Evolutionary conservation across 169 alveolate species (phyloP), one percentile per base, ranked within the genome.

Genomic region (Plasmodium vinckei): DNA sequence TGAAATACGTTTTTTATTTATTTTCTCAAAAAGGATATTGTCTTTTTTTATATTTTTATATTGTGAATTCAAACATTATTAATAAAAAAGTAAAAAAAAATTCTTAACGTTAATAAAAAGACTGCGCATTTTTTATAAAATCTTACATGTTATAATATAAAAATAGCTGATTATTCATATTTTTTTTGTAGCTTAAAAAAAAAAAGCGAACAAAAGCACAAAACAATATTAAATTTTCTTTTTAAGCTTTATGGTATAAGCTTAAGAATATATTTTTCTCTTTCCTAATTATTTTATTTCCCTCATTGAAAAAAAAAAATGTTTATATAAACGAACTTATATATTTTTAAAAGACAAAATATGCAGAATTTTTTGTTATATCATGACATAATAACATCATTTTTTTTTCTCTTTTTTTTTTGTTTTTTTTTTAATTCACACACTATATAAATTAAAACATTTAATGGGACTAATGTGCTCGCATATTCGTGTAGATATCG

Each of bases 21-120:
- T 39, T 72, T 72, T 59, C 60, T 9, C 54, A 39, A 39, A 72
- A 72, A 25, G 72, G 72, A 27, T 23, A 72, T 49, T 72, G 87
- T 72, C 86, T 51, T 72, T 72, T 72, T 72, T 72, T 72, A 47
- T 70, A 49, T 71, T 71, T 51, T 39, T 49, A 42, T 5, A 71
- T 25, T 51, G 69, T 51, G n/a, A 56, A 72, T 57, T 72, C 87
- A 56, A 25, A 59, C 57, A 72, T 10, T 49, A 72, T 57, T 13
- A 46, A 57, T 56, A 57, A 12, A 72, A 57, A 72, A 42, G 71
- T 53, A 63, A 15, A 39, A 72, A 72, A 57, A 72, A 59, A 59
- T 72, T 57, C 60, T 44, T 57, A 57, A 49, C 57, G 19, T 49
- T 25, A 72, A 57, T 72, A 59, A 51, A 72, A 72, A 72, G 60